Base-by-base conservation (phyloP, 352 stramenopile genomes). In the Peronospora belbahrii region DNA sequence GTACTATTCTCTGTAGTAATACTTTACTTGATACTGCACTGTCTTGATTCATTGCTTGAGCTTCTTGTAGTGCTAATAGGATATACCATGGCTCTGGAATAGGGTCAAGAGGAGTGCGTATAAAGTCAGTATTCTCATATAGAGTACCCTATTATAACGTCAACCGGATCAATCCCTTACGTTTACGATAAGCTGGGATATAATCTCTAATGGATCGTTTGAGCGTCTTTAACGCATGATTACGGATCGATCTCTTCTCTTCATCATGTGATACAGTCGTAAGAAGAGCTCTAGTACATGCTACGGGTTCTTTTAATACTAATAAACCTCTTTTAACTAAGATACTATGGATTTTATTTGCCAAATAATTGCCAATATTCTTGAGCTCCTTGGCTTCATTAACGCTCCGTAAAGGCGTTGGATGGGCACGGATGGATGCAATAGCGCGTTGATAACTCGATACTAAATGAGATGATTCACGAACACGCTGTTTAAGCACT, bases 301-400 rank as follows among this genome's bases (percentile, higher is more conserved):
- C 1, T 2, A 0, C 15, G 4, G 24, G 2, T 9, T 24, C 13
- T 3, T 33, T 9, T 10, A 39, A 28, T 13, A 50, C 33, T 33
- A 62, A 19, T 13, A 62, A 33, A 2, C 55, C 53, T 28, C 70
- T 50, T 41, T 70, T 82, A n/a, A 72, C 52, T 14, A 93, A 48
- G 31, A 91, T 83, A 11, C 70, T 55, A 37, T 91, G 73, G 44
- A 93, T 88, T 54, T 91, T 75, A 58, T 88, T 88, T 36, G 76
- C 76, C 47, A 93, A 70, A 62, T 88, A 93, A 55, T 89, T 93
- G 59, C 82, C 82, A 14, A 93, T 76, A 50, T 86, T 69, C 30
- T 60, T 56, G 25, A 93, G 60, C 48, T 70, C 51, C 50, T 84
- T 88, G 50, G 82, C 82, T 42, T 90, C 62, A 1, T 47, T 44